Evolutionary conservation across 352 stramenopile species (phyloP), one percentile per base, ranked within the genome.

Genomic region (Phytophthora brassicae): DNA sequence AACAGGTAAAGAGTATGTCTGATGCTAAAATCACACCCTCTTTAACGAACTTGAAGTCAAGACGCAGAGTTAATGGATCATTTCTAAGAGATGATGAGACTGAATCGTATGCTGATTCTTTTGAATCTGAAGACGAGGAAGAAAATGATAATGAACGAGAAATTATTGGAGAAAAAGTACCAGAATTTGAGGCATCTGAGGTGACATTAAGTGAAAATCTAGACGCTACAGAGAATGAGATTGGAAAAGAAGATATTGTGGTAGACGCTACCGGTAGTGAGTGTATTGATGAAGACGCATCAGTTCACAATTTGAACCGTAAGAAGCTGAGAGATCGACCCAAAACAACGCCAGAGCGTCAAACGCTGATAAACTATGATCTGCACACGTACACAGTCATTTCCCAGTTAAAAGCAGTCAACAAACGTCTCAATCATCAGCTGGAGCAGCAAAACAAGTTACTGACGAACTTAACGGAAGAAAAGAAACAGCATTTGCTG

Each of bases 391-490:
- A 87, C 56, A 66, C 54, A 14, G 70, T 87, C 20, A 73, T 87
- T 12, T 75, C 74, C 0, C 73, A 67, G 19, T 61, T 90, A 11
- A 77, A 77, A 1, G 56, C 68, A 19, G 44, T 73, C 6, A 90
- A 87, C 59, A 86, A 81, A 31, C 68, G 68, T 1, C 53, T 90
- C 1, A 58, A 55, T 3, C 47, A 59, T 6, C 68, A 88, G 46
- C 36, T 90, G 1, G 75, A 88, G 12, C 72, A 80, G 43, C 81
- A 89, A 48, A 68, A 53, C 4, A 84, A 84, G n/a, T 51, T 83
- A 12, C 47, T 89, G 13, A 14, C 63, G 9, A 53, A 60, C 0
- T 54, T 90, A 2, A 66, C 72, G 9, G 72, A 84, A 29, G 79
- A 90, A 16, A 89, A 84, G 31, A 80, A 78, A 31, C 60, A 76